Evolutionary conservation across 179 eudicot genomes (phyloP).

Genomic region (Actinidia polygama): DNA sequence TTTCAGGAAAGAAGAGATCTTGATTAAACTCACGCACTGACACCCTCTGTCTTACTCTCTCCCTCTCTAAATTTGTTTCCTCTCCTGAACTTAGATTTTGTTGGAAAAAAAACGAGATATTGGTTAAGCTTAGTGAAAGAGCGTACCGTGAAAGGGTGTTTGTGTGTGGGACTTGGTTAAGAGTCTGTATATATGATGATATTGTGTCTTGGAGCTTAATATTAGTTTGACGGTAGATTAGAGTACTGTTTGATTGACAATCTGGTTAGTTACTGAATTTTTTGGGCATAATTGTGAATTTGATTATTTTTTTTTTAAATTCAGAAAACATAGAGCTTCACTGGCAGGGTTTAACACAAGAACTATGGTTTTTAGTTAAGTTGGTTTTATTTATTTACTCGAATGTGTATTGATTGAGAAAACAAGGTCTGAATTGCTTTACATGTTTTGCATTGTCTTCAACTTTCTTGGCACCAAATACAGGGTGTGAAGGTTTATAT

Average conservation of each 20-base stretch:
- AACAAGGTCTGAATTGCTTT: too few species aligned
- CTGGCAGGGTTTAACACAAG: background rate
- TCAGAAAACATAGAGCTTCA: too few species aligned
- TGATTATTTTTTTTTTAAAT: too few species aligned
- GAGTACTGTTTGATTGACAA: background rate
- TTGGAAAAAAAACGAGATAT: background rate
- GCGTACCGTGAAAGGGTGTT: background rate
- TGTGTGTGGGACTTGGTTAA: background rate
- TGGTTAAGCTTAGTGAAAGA: background rate
- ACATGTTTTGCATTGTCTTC: too few species aligned
- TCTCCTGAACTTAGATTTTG: too few species aligned
- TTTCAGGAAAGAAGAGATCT: slow-evolving; percentile 36
- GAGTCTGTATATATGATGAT: too few species aligned
- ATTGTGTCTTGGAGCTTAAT: background rate
- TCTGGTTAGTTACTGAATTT: background rate
- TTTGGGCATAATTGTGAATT: background rate
- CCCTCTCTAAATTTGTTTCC: too few species aligned
- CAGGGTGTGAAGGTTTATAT: too few species aligned
- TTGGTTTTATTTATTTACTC: too few species aligned
- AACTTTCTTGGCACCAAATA: too few species aligned
- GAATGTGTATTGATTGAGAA: too few species aligned
- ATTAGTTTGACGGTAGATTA: background rate
- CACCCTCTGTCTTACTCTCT: too few species aligned
- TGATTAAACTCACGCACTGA: background rate
- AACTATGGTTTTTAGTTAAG: slow-evolving; percentile 1